Evolutionary conservation across 495 filamentous ascomycete species (phyloP), one percentile per base, ranked within the genome.

Genomic region (Aspergillus carlsbadensis): DNA sequence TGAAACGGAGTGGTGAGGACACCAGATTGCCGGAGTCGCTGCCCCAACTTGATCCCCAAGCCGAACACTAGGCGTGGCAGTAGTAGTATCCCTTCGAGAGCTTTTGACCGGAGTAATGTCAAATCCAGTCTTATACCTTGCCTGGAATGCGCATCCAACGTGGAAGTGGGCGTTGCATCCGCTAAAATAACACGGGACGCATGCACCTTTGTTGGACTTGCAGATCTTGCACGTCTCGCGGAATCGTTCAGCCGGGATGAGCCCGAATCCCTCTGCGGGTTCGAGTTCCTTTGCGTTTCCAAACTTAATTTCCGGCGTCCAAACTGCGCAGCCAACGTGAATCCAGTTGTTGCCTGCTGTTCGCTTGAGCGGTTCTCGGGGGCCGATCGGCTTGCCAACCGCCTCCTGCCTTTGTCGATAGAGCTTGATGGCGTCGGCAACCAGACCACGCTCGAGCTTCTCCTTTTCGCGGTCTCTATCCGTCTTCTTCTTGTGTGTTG

Each of bases 301-400:
- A 67, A 96, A 98, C 65, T 91, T 95, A 60, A 96, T 85, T 64
- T 97, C 94, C 0, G 91, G 89, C 10, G 86, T 90, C 86, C 87
- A 97, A 29, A 97, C 76, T 5, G 94, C 91, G 63, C 94, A 99
- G 39, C 85, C 82, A 24, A 97, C 90, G 65, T 99, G 94, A n/a
- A 96, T 89, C 94, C 94, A 99, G 63, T 98, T 97, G 70, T 97
- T 97, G 54, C 90, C 88, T 8, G 87, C 84, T 0, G 94, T 99
- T 26, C 89, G 81, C 75, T 99, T 99, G 50, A 99, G 72, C 3
- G 94, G 87, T 62, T 98, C 94, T 15, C 95, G 89, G 24, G 94
- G 94, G 62, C 88, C 82, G 20, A 87, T 71, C 4, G 95, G 92
- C 44, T 80, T 80, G 34, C 91, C 87, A 55, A 87, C 89, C 22